Evolutionary conservation across 805 yeast species (phyloP).

Genomic region (Schizosaccharomyces octosporus): DNA sequence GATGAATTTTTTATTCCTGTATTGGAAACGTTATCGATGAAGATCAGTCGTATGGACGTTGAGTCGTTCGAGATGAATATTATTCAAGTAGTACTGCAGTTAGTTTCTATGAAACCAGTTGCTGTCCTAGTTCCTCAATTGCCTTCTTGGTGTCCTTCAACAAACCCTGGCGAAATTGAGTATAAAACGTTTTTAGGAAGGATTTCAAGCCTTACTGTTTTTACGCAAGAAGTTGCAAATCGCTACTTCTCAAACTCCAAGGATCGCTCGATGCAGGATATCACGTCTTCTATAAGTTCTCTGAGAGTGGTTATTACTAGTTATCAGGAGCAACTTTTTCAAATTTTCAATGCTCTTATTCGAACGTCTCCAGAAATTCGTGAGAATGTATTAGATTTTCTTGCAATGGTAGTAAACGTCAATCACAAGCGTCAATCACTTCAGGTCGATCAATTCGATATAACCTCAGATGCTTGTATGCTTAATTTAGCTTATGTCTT

Average conservation of each 20-base stretch:
- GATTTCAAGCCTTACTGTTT: neutral
- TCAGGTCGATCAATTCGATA: slow-evolving; percentile 40
- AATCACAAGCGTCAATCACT: slow-evolving; percentile 75
- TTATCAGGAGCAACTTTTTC: slow-evolving; percentile 33
- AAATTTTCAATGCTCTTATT: slow-evolving; percentile 45
- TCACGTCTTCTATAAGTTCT: neutral
- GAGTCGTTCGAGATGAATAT: slow-evolving; percentile 7
- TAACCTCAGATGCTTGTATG: slow-evolving; percentile 65
- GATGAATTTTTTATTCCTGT: slow-evolving; percentile 34
- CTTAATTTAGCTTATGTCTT: slow-evolving; percentile 45
- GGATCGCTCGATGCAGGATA: slow-evolving; percentile 13
- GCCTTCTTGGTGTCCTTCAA: slow-evolving; percentile 28
- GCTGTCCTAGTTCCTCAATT: slow-evolving; percentile 33
- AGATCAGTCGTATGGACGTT: slow-evolving; percentile 11
- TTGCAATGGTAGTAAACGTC: slow-evolving; percentile 48
- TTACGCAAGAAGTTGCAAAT: neutral
- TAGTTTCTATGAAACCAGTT: slow-evolving; percentile 34
- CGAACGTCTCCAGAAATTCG: slow-evolving; percentile 50
- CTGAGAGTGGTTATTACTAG: neutral
- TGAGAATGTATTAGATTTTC: slow-evolving; percentile 35
- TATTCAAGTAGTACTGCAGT: slow-evolving; percentile 28
- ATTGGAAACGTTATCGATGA: slow-evolving; percentile 17
- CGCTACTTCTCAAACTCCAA: slow-evolving; percentile 9
- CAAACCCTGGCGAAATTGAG: slow-evolving; percentile 31
- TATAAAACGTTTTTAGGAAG: slow-evolving; percentile 39